Base-by-base conservation (phyloP, 352 stramenopile genomes). In the Globisporangium solare region DNA sequence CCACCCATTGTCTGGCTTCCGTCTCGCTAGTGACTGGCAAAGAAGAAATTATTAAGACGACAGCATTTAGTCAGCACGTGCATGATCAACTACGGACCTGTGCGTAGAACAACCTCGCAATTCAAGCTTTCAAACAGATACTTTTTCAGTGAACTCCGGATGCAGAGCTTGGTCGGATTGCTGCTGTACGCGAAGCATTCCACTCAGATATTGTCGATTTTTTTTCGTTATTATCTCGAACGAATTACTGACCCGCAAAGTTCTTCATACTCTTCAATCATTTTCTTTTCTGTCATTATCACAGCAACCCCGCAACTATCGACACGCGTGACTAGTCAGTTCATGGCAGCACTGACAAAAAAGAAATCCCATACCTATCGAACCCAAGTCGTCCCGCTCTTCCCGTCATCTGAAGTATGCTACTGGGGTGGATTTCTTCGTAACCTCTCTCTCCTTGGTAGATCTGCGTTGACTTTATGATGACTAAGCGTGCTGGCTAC, bases 361-460 rank as follows among this genome's bases (percentile, higher is more conserved):
- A 22, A 39, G 43, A 40, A 39, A 14, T 13, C 64, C 7, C 53
- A 21, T 50, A 79, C 71, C 48, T 68, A 39, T 77, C 71, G 14
- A 64, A 63, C 18, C 71, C 57, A 14, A 60, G 51, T 11, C 71
- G 54, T 17, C 71, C 71, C 51, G 71, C 71, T 54, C 71, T 61
- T 48, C 68, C 71, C 41, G 73, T 69, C 66, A 80, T 80, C 47
- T 80, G 71, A 12, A 80, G 46, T 27, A 80, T 51, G 35, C 27
- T 66, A 10, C 56, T 63, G 15, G 54, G 41, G 15, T 59, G 50
- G 20, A 74, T 71, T 11, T 76, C 65, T 17, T 56, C 31, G 43
- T 73, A 75, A 11, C 58, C 60, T 12, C 41, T 12, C 4, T 31
- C 35, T 15, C 68, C 70, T 50, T 73, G 52, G 27, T 78, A 85